Conservation (phyloP, 2,329 filamentous ascomycete species). For the Fusarium nelsonii region DNA sequence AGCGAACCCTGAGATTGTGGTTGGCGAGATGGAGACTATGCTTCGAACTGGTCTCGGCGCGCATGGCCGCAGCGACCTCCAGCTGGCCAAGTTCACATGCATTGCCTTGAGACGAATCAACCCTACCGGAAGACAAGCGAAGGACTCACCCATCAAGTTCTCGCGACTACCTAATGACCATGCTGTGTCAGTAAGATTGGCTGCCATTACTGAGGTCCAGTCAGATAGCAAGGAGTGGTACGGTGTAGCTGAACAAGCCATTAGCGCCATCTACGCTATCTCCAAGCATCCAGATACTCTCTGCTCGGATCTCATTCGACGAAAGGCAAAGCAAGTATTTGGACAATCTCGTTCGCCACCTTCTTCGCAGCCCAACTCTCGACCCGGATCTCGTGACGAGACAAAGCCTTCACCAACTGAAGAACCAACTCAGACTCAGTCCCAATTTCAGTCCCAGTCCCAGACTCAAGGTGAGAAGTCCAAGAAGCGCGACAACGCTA, state of each 20-base stretch:
- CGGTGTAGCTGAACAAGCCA: constrained; percentile 94
- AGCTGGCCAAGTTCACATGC: constrained; percentile 94
- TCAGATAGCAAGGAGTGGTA: constrained; percentile 97
- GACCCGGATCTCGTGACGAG: constrained; percentile 61
- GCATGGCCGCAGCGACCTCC: constrained; percentile 84
- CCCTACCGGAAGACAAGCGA: constrained; percentile 82
- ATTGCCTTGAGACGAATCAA: constrained; percentile 93
- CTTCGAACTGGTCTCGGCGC: constrained; percentile 87
- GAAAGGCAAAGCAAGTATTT: constrained; percentile 88
- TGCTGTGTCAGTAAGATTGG: constrained; percentile 83
- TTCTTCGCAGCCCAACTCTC: constrained; percentile 62
- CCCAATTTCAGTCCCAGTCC: constrained; percentile 18
- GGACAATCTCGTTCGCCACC: constrained; percentile 56
- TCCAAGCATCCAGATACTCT: constrained; percentile 94
- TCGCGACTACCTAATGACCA: constrained; percentile 92
- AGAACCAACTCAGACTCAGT: constrained; percentile 51
- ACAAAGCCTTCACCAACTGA: constrained; percentile 52
- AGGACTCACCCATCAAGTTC: constrained; percentile 75
- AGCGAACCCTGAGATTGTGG: constrained; percentile 90
- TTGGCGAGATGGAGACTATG: constrained; percentile 95
- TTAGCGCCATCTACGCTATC: constrained; percentile 93
- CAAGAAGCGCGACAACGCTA: constrained; percentile 74
- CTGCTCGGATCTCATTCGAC: constrained; percentile 89
- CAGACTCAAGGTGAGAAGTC: constrained; percentile 56
- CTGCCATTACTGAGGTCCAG: constrained; percentile 84